Evolutionary conservation across 345 rosid species (phyloP), one percentile per base, ranked within the genome.

Genomic region (Hibiscus syriacus): DNA sequence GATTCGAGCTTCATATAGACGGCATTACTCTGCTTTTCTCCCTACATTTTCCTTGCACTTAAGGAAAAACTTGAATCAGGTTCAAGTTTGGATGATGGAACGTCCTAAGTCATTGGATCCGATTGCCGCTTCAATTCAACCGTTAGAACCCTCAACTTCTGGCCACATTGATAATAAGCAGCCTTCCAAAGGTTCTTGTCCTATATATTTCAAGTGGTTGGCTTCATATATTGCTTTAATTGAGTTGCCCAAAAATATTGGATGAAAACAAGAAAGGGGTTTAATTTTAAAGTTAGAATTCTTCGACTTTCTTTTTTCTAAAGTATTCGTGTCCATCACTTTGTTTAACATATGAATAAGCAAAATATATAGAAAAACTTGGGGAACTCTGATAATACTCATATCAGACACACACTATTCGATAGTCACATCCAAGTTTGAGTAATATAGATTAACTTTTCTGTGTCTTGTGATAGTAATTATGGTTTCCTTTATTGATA

Each of bases 91-190:
- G 46, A 69, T 74, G 75, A 72, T 67, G 71, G 80, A 74, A 60
- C 78, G 73, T 71, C 69, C 80, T 27, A 78, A 49, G 70, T 74
- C 82, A 19, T 76, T 82, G 56, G 77, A 46, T 74, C 73, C 85
- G 3, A 76, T 81, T 66, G 39, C 81, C 71, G 82, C 85, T 70
- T 85, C 94, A 36, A 67, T 80, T 71, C 81, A 86, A 57, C 78
- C 87, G 1, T 50, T 80, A 46, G 83, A 87, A 66, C 69, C 73
- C 53, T 80, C 89, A 2, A 62, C 73, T 45, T 61, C 73, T 62
- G 74, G 74, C 29, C 75, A 68, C 22, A 68, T 80, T 53, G 76
- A 78, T 50, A 87, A 89, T 68, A 39, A 68, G 5, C 53, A 64
- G 52, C 96, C 98, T 22, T 61, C 30, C 48, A 53, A 66, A 32